phyloP scores from a whole-genome alignment of 2,329 filamentous ascomycete genomes.

The Trichoderma harzianum region DNA sequence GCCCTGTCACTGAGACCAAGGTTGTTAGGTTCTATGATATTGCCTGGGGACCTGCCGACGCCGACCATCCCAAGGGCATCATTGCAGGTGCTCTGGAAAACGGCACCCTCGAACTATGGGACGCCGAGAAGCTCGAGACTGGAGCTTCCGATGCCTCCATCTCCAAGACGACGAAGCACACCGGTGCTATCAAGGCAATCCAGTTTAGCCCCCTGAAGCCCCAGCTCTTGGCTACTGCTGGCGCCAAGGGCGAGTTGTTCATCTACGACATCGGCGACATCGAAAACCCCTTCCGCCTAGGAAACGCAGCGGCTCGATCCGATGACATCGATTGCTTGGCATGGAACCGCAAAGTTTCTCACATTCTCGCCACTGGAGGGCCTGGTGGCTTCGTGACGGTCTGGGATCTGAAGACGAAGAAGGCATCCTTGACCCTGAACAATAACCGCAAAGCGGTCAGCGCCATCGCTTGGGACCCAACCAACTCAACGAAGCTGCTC shows the following conservation, averaged over 20 bases:
- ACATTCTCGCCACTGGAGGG: conserved; percentile 93
- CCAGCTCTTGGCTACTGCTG: conserved; percentile 87
- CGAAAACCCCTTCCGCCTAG: conserved; percentile 81
- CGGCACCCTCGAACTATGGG: conserved; percentile 89
- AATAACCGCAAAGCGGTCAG: conserved; percentile 93
- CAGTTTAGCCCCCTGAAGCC: conserved; percentile 95
- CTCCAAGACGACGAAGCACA: conserved; percentile 85
- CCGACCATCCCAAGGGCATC: conserved; percentile 76
- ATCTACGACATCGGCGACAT: conserved; percentile 93
- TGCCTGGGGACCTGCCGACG: conserved; percentile 82
- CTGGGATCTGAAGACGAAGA: conserved; percentile 98
- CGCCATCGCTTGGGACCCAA: conserved; percentile 95
- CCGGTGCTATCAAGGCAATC: conserved; percentile 85
- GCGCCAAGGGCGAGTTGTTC: conserved; percentile 92
- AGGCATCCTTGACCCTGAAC: conserved; percentile 92
- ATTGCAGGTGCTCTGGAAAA: conserved; percentile 95
- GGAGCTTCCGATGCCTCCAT: conserved; percentile 71
- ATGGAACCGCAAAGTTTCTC: conserved; percentile 97
- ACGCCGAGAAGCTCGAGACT: conserved; percentile 66
- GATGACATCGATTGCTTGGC: conserved; percentile 96
- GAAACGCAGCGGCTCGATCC: conserved; percentile 80
- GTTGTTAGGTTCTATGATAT: conserved; percentile 84
- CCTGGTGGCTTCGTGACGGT: conserved; percentile 94
- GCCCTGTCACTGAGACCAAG: conserved; percentile 21
- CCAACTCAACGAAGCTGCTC: conserved; percentile 88